A percentile compares a stretch with the other conserved stretches of the same genome.
These are phyloP conservation scores for Alternaria infectoria DNA, from an alignment of 2,329 filamentous ascomycete species.

Conservation along the genomic window DNA sequence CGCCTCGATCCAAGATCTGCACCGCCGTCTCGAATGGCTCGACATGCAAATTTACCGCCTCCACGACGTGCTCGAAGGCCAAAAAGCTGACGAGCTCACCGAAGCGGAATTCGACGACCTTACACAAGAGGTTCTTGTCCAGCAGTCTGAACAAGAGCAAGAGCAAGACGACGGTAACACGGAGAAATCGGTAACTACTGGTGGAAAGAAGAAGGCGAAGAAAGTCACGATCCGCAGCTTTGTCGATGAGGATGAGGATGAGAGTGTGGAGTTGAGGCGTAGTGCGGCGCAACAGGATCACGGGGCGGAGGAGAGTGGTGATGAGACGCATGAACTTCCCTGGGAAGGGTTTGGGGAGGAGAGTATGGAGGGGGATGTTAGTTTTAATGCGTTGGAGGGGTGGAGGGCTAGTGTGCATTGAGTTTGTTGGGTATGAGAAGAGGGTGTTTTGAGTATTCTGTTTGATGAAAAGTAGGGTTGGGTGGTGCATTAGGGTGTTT, in stretches of 20 bases:
- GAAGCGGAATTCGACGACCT: constrained; percentile 53
- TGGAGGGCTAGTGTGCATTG: constrained; percentile 22
- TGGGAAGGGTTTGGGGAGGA: constrained; percentile 49
- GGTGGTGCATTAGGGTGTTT: not conserved
- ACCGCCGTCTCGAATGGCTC: constrained; percentile 72
- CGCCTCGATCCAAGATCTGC: constrained; percentile 65
- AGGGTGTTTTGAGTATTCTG: not conserved
- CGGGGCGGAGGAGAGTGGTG: constrained; percentile 15
- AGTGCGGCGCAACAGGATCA: not conserved
- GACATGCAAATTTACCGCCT: constrained; percentile 81
- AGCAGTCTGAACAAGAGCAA: constrained; percentile 28
- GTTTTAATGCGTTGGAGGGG: constrained; percentile 17
- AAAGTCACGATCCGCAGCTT: constrained; percentile 48
- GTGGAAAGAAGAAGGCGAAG: constrained; percentile 35
- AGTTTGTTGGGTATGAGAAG: not conserved
- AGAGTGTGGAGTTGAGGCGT: constrained; percentile 22
- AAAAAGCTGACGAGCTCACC: constrained; percentile 65
- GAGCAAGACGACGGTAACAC: constrained; percentile 47
- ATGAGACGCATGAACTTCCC: constrained; percentile 45
- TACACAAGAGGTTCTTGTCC: constrained; percentile 16
- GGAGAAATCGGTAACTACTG: constrained; percentile 2
- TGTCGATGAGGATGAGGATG: constrained; percentile 36
- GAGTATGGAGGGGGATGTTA: constrained; percentile 17
- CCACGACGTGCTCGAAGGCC: constrained; percentile 83
- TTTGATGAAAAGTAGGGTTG: not conserved